Percentiles rank a stretch among this genome's conserved stretches.
phyloP scores from a whole-genome alignment of 306 rosid genomes.

The Lathyrus sativus region DNA sequence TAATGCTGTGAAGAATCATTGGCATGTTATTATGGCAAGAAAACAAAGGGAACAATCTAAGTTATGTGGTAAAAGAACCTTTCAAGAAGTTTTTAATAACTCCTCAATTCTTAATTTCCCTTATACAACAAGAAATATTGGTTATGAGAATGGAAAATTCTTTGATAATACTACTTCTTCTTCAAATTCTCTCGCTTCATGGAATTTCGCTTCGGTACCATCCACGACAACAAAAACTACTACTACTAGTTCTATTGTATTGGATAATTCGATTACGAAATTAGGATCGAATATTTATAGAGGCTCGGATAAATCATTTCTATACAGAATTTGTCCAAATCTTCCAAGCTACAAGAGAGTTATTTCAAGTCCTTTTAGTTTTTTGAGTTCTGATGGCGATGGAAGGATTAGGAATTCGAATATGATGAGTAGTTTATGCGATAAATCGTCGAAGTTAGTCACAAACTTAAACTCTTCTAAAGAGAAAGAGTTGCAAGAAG shows the following conservation, averaged over 20 bases:
- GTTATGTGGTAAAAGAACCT: constrained; percentile 60
- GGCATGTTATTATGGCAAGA: constrained; percentile 98
- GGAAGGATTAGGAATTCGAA: constrained; percentile 38
- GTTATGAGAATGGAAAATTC: constrained; percentile 42
- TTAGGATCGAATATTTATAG: constrained; percentile 41
- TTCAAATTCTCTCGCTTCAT: constrained; percentile 43
- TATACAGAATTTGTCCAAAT: constrained; percentile 42
- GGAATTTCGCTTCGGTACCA: constrained; percentile 59
- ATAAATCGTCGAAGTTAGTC: constrained; percentile 40
- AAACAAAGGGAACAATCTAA: constrained; percentile 89
- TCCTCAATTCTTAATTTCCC: neutral
- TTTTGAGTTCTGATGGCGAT: constrained; percentile 32
- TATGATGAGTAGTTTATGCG: constrained; percentile 35
- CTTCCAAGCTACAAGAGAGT: constrained; percentile 50
- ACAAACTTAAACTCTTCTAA: constrained; percentile 37
- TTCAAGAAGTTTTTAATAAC: constrained; percentile 30
- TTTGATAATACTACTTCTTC: constrained; percentile 38
- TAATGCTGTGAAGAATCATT: constrained; percentile 95
- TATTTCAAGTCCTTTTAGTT: constrained; percentile 49
- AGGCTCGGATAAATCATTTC: constrained; percentile 40
- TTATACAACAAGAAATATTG: neutral
- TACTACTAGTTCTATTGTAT: neutral
- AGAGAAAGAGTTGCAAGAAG: constrained; percentile 44
- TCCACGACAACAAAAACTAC: constrained; percentile 20
- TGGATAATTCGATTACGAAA: constrained; percentile 27